Evolutionary conservation across 352 stramenopile genomes (phyloP).

Genomic region (Phytophthora multivora): DNA sequence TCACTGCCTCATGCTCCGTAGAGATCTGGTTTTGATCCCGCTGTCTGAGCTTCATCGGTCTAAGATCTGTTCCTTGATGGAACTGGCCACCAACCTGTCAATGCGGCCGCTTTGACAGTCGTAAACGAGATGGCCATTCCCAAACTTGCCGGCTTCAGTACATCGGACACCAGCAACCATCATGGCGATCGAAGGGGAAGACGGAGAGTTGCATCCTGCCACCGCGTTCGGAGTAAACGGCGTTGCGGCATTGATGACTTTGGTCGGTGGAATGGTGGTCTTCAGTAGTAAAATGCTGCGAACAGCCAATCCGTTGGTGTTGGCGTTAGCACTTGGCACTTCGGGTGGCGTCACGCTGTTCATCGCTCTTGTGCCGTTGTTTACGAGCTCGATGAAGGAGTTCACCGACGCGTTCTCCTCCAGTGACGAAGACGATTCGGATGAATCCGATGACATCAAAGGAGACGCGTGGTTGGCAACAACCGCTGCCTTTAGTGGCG

Average conservation of each 20-base stretch:
- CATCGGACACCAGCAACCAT: background rate
- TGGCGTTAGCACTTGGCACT: conserved; percentile 56
- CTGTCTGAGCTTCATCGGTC: background rate
- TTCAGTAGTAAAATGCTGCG: conserved; percentile 57
- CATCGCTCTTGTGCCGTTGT: conserved; percentile 68
- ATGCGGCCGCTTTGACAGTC: conserved; percentile 8
- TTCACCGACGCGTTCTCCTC: conserved; percentile 40
- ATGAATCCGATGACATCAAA: conserved; percentile 16
- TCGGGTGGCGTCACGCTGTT: conserved; percentile 71
- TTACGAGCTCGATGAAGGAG: conserved; percentile 38
- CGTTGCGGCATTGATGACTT: conserved; percentile 46
- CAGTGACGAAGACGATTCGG: conserved; percentile 11
- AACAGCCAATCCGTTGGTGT: conserved; percentile 45
- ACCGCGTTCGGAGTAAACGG: conserved; percentile 43
- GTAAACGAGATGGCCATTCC: conserved; percentile 5
- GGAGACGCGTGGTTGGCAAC: conserved; percentile 72
- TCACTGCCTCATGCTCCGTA: conserved; percentile 2
- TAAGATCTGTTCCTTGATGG: conserved; percentile 6
- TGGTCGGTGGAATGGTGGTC: conserved; percentile 59
- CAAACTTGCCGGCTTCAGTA: conserved; percentile 15
- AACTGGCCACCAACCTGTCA: conserved; percentile 15
- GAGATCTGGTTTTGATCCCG: too few species aligned
- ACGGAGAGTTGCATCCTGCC: background rate
- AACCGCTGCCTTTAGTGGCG: conserved; percentile 82
- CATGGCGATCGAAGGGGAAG: conserved; percentile 27